Evolutionary conservation across 805 yeast genomes (phyloP), one percentile per base, ranked within the genome.

Genomic region (Lipomyces spencermartinsiae): DNA sequence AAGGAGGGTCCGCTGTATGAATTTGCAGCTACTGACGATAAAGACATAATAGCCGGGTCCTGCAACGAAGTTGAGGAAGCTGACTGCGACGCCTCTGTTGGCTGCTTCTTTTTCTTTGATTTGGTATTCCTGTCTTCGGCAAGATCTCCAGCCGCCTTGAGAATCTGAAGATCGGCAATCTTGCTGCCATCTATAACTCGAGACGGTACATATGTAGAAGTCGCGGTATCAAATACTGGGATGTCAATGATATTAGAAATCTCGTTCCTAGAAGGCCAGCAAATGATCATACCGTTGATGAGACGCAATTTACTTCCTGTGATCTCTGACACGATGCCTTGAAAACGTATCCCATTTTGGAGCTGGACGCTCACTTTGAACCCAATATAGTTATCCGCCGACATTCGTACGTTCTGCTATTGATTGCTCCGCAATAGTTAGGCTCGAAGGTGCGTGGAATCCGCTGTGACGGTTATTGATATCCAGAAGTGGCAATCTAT

Each of bases 281-380:
- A n/a, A n/a, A 43, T 43, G 10, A 33, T 74, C 65, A 61, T 72
- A 58, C 84, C 86, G 63, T 82, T 79, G 39, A 78, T 76, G 49
- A 83, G 73, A 4, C 78, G 76, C 29, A 83, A 70, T 14, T 79
- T 78, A 65, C 81, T 81, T 19, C 80, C 76, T n/a, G 77, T 78
- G 39, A 83, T 82, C 64, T 78, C 79, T n/a, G 79, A 77, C n/a
- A 82, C 80, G n/a, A 74, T 74, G 19, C 86, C 85, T 59, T 74
- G 73, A 37, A 84, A 63, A 10, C 51, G 61, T 9, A 64, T 39
- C 12, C 70, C 72, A 55, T 67, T 67, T 25, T 67, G 71, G 12
- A 69, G 64, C 63, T 60, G 37, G 51, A 69, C 62, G 54, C 62
- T 54, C 35, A 69, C 71, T 39, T 65, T 67, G 56, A 66, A 53